Evolutionary conservation across 805 yeast species (phyloP).

Genomic region (Lachancea sp.): DNA sequence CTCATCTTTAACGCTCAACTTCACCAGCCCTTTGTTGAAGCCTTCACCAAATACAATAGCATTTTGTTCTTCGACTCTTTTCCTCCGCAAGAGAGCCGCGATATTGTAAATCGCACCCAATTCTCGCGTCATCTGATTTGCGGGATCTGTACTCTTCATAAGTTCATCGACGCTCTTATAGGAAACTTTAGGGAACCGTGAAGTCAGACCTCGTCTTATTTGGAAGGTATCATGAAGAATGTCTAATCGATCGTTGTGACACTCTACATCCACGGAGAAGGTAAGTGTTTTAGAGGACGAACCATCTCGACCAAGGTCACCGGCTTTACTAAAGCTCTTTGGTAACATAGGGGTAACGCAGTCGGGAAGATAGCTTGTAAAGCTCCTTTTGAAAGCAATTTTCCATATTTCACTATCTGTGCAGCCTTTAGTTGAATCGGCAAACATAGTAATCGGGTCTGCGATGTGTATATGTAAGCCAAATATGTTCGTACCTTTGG

Average conservation of each 20-base stretch:
- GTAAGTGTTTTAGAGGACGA: slow-evolving; percentile 43
- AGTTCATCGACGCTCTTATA: slow-evolving; percentile 57
- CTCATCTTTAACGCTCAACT: slow-evolving; percentile 7
- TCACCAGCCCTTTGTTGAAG: slow-evolving; percentile 25
- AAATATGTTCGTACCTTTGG: slow-evolving; percentile 29
- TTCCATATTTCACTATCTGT: slow-evolving; percentile 31
- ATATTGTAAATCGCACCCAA: slow-evolving; percentile 32
- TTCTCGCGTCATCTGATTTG: slow-evolving; percentile 9
- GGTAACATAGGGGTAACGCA: slow-evolving; percentile 68
- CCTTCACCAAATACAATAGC: slow-evolving; percentile 40
- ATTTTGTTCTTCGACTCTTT: slow-evolving; percentile 33
- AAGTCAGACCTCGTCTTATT: slow-evolving; percentile 38
- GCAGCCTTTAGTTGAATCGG: slow-evolving; percentile 22
- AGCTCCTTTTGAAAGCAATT: slow-evolving; percentile 53
- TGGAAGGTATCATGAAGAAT: slow-evolving; percentile 25
- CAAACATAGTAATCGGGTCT: slow-evolving; percentile 69
- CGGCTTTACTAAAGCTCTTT: slow-evolving; percentile 39
- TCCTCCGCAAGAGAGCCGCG: slow-evolving; percentile 16
- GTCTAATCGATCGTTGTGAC: slow-evolving; percentile 21
- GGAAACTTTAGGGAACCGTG: slow-evolving; percentile 47
- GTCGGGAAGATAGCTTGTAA: slow-evolving; percentile 71
- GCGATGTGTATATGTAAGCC: slow-evolving; percentile 72
- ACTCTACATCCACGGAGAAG: slow-evolving; percentile 35
- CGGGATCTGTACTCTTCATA: slow-evolving; percentile 20
- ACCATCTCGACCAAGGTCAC: slow-evolving; percentile 46